Evolutionary conservation across 768 basidiomycete species (phyloP).

Genomic region (Ephemerocybe angulata): DNA sequence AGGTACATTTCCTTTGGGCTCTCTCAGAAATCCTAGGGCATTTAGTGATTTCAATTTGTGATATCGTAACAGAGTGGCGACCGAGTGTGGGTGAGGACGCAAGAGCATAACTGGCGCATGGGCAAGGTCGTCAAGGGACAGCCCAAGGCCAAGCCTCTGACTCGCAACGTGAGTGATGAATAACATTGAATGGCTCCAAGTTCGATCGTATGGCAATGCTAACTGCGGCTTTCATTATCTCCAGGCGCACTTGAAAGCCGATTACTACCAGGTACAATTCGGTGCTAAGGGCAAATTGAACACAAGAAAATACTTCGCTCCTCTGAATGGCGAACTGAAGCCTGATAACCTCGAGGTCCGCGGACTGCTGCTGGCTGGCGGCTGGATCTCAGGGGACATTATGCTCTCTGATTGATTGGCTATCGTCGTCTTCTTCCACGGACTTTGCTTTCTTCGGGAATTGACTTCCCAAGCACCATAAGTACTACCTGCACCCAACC

Average conservation of each 20-base stretch:
- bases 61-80: background rate
- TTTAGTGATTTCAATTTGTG: background rate
- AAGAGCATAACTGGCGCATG: slow-evolving; percentile 5
- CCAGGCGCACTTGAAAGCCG: background rate
- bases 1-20: slow-evolving; percentile 1
- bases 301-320: slow-evolving; percentile 50
- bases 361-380: slow-evolving; percentile 44
- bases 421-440: background rate
- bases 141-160: background rate
- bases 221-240: background rate
- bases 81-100: slow-evolving; percentile 8
- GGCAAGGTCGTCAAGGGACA: slow-evolving; percentile 6
- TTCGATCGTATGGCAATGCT: background rate
- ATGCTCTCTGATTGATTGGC: background rate
- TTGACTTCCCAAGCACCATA: background rate
- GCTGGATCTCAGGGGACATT: slow-evolving; percentile 31
- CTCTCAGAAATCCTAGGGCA: background rate
- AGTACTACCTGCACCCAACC: background rate
- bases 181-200: too few relatives aligned
- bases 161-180: slow-evolving; percentile 6
- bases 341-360: slow-evolving; percentile 48
- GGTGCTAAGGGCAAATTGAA: slow-evolving; percentile 1
- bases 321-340: slow-evolving; percentile 65
- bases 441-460: background rate
- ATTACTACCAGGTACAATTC: slow-evolving; percentile 11